A percentile compares a stretch with the other conserved stretches of the same genome.
Conservation (phyloP, 176 grass and related monocot genomes). For the Areca catechu region DNA sequence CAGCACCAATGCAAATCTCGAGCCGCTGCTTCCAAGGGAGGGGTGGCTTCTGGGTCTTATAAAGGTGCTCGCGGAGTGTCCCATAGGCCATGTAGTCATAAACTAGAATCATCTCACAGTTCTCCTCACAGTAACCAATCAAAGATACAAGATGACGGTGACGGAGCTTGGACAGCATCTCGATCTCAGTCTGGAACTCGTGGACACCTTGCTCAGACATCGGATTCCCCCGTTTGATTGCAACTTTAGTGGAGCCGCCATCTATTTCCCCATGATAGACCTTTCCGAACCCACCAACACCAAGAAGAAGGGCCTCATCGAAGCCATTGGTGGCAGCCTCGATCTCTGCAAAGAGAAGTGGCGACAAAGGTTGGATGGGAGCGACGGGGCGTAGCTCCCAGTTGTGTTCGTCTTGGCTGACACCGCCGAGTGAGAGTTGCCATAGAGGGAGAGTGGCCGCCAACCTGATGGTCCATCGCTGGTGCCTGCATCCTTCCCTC, state of each 20-base stretch:
- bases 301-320: slow-evolving; percentile 70
- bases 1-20: slow-evolving; percentile 91
- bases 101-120: slow-evolving; percentile 86
- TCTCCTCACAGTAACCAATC: slow-evolving; percentile 86
- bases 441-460: slow-evolving; percentile 63
- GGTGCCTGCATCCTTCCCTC: slow-evolving; percentile 46
- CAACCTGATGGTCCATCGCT: slow-evolving; percentile 78
- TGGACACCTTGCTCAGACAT: slow-evolving; percentile 87
- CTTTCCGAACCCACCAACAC: slow-evolving; percentile 86
- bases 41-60: slow-evolving; percentile 84
- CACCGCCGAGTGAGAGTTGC: slow-evolving; percentile 58
- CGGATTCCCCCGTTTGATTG: slow-evolving; percentile 86
- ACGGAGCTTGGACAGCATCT: slow-evolving; percentile 86
- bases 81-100: slow-evolving; percentile 94
- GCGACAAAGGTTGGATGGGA: slow-evolving; percentile 84
- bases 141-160: slow-evolving; percentile 85
- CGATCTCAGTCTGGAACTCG: slow-evolving; percentile 91
- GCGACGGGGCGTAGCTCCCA: slow-evolving; percentile 64
- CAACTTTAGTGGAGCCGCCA: slow-evolving; percentile 65
- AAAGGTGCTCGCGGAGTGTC: slow-evolving; percentile 88
- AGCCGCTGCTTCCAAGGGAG: slow-evolving; percentile 84
- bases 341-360: slow-evolving; percentile 89
- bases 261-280: slow-evolving; percentile 75
- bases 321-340: slow-evolving; percentile 80
- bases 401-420: slow-evolving; percentile 69